A percentile compares a stretch with the other conserved stretches of the same genome.
phyloP scores from a whole-genome alignment of 225 moss, liverwort and hornwort genomes.

The Pseudoscleropodium purum region DNA sequence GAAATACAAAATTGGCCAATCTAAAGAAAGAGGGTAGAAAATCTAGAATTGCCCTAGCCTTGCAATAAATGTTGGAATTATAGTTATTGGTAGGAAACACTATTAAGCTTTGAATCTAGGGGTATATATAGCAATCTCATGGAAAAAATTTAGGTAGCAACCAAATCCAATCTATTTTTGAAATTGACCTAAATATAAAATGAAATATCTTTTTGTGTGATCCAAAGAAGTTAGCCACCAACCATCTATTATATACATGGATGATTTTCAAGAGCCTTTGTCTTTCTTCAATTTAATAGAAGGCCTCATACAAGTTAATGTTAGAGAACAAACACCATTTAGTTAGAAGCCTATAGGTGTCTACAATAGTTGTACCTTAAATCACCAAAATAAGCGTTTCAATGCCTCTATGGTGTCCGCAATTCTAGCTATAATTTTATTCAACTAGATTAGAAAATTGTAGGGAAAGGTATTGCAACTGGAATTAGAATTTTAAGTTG shows the following conservation, averaged over 20 bases:
- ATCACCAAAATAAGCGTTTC: accelerated
- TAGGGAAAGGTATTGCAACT: neutral
- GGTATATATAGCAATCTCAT: accelerated
- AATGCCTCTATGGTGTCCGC: accelerated
- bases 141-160: too few relatives aligned
- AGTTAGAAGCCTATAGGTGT: neutral
- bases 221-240: neutral
- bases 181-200: accelerated
- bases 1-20: neutral
- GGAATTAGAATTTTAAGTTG: neutral
- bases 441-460: neutral
- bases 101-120: too few relatives aligned
- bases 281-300: neutral
- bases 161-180: neutral
- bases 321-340: neutral
- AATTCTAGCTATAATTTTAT: neutral
- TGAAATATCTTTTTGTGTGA: neutral
- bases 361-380: neutral
- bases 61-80: neutral
- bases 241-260: too few relatives aligned
- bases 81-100: accelerated
- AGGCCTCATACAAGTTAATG: too few relatives aligned
- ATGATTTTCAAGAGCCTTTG: neutral
- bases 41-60: accelerated
- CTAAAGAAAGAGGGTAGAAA: accelerated